Conservation (phyloP, 805 yeast species). For the Candida insectorum region DNA sequence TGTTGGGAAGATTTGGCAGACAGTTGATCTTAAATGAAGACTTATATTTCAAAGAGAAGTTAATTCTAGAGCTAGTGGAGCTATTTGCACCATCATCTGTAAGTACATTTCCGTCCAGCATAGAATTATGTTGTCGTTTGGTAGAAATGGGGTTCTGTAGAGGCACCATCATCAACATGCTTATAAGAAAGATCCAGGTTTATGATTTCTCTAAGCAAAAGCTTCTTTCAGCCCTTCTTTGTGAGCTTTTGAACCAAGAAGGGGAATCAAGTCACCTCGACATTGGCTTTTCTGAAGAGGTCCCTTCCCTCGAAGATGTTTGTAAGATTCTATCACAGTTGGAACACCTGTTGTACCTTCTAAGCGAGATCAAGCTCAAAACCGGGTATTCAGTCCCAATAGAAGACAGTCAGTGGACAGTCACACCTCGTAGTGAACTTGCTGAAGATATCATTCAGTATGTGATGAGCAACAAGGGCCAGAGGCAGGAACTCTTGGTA, state of each 20-base stretch:
- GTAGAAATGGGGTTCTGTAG: constrained; percentile 22
- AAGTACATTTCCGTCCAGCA: constrained; percentile 17
- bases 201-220: constrained; percentile 11
- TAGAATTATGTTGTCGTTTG: constrained; percentile 15
- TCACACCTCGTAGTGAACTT: too few species aligned
- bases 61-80: constrained; percentile 54
- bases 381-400: too few species aligned
- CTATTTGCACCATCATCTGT: constrained; percentile 45
- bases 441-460: too few species aligned
- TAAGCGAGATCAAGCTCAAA: constrained; percentile 1
- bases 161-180: too few species aligned
- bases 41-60: constrained; percentile 21
- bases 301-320: neutral
- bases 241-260: constrained; percentile 1
- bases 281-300: constrained; percentile 1
- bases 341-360: constrained; percentile 9
- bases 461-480: too few species aligned
- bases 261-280: neutral
- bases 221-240: constrained; percentile 5
- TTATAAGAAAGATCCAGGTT: too few species aligned
- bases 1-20: constrained; percentile 70
- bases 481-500: too few species aligned
- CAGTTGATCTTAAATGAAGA: constrained; percentile 23
- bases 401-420: too few species aligned
- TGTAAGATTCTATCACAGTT: neutral